A percentile compares a stretch with the other conserved stretches of the same genome.
Evolutionary conservation across 2,329 filamentous ascomycete species (phyloP).

Genomic region (Exophiala alcalophila): DNA sequence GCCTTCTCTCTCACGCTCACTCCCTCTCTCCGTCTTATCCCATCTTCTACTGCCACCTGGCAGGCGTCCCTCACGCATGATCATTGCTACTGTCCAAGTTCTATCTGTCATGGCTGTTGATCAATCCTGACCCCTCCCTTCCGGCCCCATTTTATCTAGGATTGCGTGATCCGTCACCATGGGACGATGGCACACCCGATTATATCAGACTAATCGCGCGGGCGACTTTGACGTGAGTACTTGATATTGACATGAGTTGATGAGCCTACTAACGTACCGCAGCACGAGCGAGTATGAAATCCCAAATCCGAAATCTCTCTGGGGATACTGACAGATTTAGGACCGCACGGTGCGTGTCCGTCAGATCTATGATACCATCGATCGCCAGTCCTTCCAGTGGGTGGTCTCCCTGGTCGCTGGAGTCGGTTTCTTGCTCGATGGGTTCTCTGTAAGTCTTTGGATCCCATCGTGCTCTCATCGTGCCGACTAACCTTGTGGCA

Average conservation of each 20-base stretch:
- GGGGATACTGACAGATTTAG: no score
- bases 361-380: constrained; percentile 46
- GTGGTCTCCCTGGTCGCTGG: constrained; percentile 47
- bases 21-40: not conserved
- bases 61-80: not conserved
- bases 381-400: constrained; percentile 44
- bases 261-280: no score
- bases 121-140: constrained; percentile 12
- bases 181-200: constrained; percentile 28
- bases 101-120: constrained; percentile 12
- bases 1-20: not conserved
- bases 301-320: no score
- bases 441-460: constrained; percentile 35
- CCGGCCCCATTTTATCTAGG: constrained; percentile 11
- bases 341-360: constrained; percentile 44
- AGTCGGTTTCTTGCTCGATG: constrained; percentile 51
- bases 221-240: constrained; percentile 45
- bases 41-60: constrained; percentile 2
- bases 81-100: not conserved
- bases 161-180: constrained; percentile 5
- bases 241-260: constrained; percentile 45
- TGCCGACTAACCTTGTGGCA: constrained; percentile 28
- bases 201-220: constrained; percentile 45
- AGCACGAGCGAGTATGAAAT: no score
- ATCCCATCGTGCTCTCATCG: constrained; percentile 7